phyloP scores from a whole-genome alignment of 2,329 filamentous ascomycete species.

The Albifimbria verrucaria region DNA sequence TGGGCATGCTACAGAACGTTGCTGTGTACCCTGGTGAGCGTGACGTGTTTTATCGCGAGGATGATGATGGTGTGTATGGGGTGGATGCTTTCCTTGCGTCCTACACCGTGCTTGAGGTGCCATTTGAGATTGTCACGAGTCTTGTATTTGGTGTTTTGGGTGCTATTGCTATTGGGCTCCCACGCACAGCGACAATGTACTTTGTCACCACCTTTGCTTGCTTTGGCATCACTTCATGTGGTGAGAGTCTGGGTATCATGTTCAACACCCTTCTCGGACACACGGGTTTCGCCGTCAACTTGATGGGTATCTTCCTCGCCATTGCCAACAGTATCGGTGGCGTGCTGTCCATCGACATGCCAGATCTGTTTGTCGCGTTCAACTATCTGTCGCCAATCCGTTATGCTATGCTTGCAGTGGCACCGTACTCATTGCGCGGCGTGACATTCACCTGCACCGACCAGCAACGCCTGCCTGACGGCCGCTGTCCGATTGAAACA shows the following conservation, averaged over 20 bases:
- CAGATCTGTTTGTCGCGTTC: conserved; percentile 60
- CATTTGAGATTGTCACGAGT: conserved; percentile 65
- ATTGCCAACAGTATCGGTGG: conserved; percentile 71
- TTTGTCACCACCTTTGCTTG: conserved; percentile 66
- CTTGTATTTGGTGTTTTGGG: conserved; percentile 64
- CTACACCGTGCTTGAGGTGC: conserved; percentile 68
- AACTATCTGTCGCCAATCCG: conserved; percentile 72
- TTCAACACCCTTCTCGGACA: conserved; percentile 75
- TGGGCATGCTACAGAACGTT: conserved; percentile 78
- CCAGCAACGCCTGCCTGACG: conserved; percentile 55
- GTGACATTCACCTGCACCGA: conserved; percentile 63
- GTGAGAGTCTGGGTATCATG: conserved; percentile 73
- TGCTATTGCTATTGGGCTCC: conserved; percentile 62
- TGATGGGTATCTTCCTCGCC: conserved; percentile 66
- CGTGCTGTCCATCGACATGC: conserved; percentile 68
- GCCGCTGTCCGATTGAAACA: conserved; percentile 60
- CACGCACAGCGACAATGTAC: conserved; percentile 60
- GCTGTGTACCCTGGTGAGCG: conserved; percentile 69
- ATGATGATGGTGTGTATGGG: conserved; percentile 69
- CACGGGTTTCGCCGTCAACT: conserved; percentile 72
- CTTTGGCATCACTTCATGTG: conserved; percentile 71
- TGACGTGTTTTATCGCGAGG: conserved; percentile 74
- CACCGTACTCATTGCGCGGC: conserved; percentile 59
- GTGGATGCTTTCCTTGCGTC: conserved; percentile 68
- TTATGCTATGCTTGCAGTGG: conserved; percentile 65